Evolutionary conservation across 2,329 filamentous ascomycete species (phyloP).

Genomic region (Venturia oleaginea): DNA sequence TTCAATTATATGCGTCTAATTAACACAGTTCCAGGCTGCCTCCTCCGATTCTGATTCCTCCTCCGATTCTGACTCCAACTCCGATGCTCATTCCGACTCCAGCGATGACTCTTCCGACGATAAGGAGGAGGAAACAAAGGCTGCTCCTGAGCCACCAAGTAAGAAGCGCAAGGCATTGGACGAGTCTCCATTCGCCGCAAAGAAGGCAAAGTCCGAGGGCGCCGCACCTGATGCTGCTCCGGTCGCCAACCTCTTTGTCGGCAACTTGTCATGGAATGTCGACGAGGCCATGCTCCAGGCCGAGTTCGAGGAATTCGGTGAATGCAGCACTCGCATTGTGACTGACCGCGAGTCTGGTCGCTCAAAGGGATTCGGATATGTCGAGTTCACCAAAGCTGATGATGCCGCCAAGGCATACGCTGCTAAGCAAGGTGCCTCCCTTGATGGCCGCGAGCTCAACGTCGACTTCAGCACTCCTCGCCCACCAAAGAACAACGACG

Average conservation of each 20-base stretch:
- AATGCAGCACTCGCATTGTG: conserved; percentile 63
- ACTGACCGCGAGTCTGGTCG: conserved; percentile 72
- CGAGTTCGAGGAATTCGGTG: conserved; percentile 73
- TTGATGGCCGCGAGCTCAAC: conserved; percentile 68
- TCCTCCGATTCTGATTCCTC: conserved; percentile 20
- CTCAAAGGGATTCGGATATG: conserved; percentile 88
- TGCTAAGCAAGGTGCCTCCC: conserved; percentile 59
- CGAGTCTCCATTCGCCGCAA: conserved; percentile 40
- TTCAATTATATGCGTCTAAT: conserved; percentile 15
- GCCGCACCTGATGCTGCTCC: conserved; percentile 29
- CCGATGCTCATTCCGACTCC: conserved; percentile 18
- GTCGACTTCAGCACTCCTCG: conserved; percentile 68
- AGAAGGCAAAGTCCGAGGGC: conserved; percentile 59
- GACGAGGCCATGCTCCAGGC: conserved; percentile 73
- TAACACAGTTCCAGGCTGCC: conserved; percentile 17
- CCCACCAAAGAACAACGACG: conserved; percentile 38
- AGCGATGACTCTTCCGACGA: conserved; percentile 14
- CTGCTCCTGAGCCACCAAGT: conserved; percentile 26
- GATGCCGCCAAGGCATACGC: conserved; percentile 59
- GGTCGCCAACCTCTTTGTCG: conserved; percentile 71
- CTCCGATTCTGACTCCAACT: conserved; percentile 30
- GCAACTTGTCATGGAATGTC: conserved; percentile 84
- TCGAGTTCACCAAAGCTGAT: conserved; percentile 66
- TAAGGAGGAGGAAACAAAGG: conserved; percentile 26
- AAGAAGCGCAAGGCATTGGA: conserved; percentile 62